A percentile compares a stretch with the other conserved stretches of the same genome.
Conservation (phyloP, 1,284 basidiomycete genomes). For the Vanrija sp. region DNA sequence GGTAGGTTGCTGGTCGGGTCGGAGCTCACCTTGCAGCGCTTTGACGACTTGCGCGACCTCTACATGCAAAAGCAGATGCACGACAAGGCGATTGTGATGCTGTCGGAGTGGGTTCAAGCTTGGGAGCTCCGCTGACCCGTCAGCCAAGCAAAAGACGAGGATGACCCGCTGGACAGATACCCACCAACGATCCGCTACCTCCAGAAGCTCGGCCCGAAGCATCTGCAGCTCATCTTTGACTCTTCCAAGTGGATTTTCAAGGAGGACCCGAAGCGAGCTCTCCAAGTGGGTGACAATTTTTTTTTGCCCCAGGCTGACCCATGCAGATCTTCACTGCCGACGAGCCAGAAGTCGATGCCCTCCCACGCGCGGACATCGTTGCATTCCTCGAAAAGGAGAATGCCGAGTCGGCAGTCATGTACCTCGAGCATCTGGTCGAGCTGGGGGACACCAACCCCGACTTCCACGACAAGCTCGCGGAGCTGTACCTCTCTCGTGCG, state of each 20-base stretch:
- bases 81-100: conserved; percentile 72
- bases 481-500: conserved; percentile 62
- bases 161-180: conserved; percentile 72
- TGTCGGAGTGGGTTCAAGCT: conserved; percentile 63
- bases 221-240: conserved; percentile 73
- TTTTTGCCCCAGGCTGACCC: not conserved
- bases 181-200: conserved; percentile 83
- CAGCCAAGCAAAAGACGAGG: conserved; percentile 75
- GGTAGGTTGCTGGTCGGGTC: too few species aligned
- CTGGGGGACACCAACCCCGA: conserved; percentile 63
- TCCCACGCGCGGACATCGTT: conserved; percentile 71
- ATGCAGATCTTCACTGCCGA: conserved; percentile 89
- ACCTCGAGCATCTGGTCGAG: conserved; percentile 84
- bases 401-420: conserved; percentile 64
- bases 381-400: conserved; percentile 72
- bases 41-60: conserved; percentile 80
- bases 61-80: conserved; percentile 97
- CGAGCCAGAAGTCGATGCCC: conserved; percentile 64
- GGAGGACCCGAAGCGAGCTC: conserved; percentile 64
- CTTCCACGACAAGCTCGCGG: conserved; percentile 84
- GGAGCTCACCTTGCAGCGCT: conserved; percentile 64
- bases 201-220: conserved; percentile 78
- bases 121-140: not conserved
- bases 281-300: too few species aligned
- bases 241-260: conserved; percentile 81